Evolutionary conservation across 805 yeast species (phyloP).

Genomic region (Suhomyces kilbournensis): DNA sequence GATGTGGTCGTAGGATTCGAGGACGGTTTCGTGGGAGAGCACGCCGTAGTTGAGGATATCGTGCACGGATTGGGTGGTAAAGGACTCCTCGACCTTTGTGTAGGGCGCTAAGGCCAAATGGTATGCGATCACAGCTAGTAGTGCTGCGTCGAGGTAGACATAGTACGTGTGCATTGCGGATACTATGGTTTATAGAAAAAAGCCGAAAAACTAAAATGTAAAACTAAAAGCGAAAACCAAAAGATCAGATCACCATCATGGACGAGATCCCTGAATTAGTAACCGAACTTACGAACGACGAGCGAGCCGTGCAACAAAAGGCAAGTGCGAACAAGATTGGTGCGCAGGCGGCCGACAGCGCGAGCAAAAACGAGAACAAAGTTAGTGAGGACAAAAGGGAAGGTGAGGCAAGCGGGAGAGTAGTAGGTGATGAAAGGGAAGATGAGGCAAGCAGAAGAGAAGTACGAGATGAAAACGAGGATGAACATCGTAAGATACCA

Average conservation of each 20-base stretch:
- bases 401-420: background rate
- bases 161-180: slow-evolving; percentile 16
- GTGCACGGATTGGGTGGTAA: slow-evolving; percentile 84
- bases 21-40: slow-evolving; percentile 22
- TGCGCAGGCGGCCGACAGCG: background rate
- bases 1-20: slow-evolving; percentile 64
- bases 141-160: slow-evolving; percentile 16
- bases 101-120: slow-evolving; percentile 66
- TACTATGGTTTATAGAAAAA: background rate
- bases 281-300: slow-evolving; percentile 18
- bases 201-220: background rate
- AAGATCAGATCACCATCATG: slow-evolving; percentile 12
- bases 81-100: slow-evolving; percentile 93
- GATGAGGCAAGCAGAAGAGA: background rate
- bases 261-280: slow-evolving; percentile 37
- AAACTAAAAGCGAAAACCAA: background rate
- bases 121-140: slow-evolving; percentile 42
- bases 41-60: slow-evolving; percentile 70
- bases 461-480: background rate
- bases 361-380: too few species aligned
- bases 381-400: too few species aligned
- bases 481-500: slow-evolving; percentile 57
- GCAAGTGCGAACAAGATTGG: background rate
- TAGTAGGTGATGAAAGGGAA: background rate
- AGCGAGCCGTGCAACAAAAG: background rate